Conservation (phyloP, 768 basidiomycete species). For the Podaxis pistillaris region DNA sequence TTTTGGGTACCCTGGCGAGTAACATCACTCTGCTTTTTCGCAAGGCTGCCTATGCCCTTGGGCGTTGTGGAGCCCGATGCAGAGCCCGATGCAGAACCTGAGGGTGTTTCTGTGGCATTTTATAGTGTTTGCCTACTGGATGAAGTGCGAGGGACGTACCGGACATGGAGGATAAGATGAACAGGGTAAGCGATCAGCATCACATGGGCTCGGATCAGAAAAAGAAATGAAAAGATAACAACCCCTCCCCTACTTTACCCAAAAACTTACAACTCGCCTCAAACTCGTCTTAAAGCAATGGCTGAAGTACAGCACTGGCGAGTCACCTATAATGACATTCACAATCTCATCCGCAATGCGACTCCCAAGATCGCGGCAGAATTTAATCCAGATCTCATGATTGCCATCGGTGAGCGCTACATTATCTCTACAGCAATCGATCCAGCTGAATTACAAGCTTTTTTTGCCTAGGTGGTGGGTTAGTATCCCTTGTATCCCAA, state of each 20-base stretch:
- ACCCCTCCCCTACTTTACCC: too few species aligned
- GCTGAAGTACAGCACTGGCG: slow-evolving; percentile 55
- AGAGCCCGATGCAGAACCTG: slow-evolving; percentile 22
- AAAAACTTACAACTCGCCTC: not conserved
- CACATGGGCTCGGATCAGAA: slow-evolving; percentile 14
- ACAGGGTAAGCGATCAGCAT: slow-evolving; percentile 13
- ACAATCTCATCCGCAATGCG: slow-evolving; percentile 75
- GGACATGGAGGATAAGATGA: slow-evolving; percentile 21
- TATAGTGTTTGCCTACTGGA: slow-evolving; percentile 2
- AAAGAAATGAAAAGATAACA: slow-evolving; percentile 1
- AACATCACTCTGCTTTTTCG: slow-evolving; percentile 68
- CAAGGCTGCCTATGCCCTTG: slow-evolving; percentile 76
- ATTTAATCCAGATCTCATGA: slow-evolving; percentile 85
- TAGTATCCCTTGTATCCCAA: slow-evolving; percentile 31
- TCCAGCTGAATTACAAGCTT: not conserved
- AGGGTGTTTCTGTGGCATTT: slow-evolving; percentile 28
- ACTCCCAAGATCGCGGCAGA: slow-evolving; percentile 66
- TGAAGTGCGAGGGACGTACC: slow-evolving; percentile 21
- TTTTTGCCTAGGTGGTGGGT: slow-evolving; percentile 70
- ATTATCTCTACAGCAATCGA: not conserved
- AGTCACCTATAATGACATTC: slow-evolving; percentile 90
- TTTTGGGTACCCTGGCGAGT: slow-evolving; percentile 74
- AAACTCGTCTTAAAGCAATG: slow-evolving; percentile 27
- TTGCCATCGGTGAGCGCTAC: slow-evolving; percentile 66
- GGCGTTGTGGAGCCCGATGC: slow-evolving; percentile 24